Base-by-base conservation (phyloP, 371 early-diverging fungal genomes). In the Mucor mucedo region DNA sequence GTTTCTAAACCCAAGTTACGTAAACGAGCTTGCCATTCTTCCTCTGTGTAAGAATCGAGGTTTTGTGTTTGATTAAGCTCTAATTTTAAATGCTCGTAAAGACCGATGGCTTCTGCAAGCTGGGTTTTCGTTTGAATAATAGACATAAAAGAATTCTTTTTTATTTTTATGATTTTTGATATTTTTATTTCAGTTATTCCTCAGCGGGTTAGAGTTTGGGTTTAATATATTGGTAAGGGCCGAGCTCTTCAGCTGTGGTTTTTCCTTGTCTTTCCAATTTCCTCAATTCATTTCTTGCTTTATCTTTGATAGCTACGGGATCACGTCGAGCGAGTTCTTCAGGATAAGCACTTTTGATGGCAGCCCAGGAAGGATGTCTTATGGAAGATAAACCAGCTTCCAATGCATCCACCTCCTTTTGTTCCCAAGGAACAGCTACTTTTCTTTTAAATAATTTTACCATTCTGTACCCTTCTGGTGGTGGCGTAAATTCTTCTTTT, bases 11-110 rank as follows among this genome's bases (percentile, higher is more conserved):
- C 70, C 1, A 70, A 8, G 13, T 39, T 33, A 11, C 60, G 29
- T 11, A 70, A 47, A 30, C 55, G 58, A 3, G 39, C 27, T 4
- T 55, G 62, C 70, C 70, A 66, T 33, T 68, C 55, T 13, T 60
- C 64, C 10, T 71, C 61, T 11, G 63, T 54, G 27, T 52, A 60
- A 2, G 54, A 13, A 8, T 48, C 38, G 3, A 61, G 28, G 10
- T 55, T 32, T 4, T 27, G 44, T n/a, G 33, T 39, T 3, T 54
- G 41, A 1, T 58, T 14, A 6, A 70, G 30, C 28, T 60, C 55
- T 38, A 14, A 14, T 6, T 62, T 38, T 7, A 70, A 55, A 5
- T 61, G 55, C 4, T 71, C 68, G 48, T 68, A 56, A 2, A 54
- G 4, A 6, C 41, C 53, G 11, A 71, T 63, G 14, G 61, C 56